phyloP scores from a whole-genome alignment of 768 basidiomycete species.

The Xanthoconium stramineum region DNA sequence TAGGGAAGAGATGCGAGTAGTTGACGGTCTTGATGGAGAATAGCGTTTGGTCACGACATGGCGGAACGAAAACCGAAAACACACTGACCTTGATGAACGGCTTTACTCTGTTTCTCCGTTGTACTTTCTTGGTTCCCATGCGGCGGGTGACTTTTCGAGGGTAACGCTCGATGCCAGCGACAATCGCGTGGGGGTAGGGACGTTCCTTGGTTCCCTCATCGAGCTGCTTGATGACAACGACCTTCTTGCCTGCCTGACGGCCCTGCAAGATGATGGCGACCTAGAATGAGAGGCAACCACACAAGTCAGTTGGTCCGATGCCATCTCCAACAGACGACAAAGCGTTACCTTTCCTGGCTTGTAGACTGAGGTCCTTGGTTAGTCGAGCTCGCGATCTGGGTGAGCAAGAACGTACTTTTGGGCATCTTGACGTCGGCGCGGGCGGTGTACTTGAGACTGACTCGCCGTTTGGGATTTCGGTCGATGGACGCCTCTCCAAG shows the following conservation, averaged over 20 bases:
- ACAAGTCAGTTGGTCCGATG: not conserved
- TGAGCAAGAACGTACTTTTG: constrained; percentile 30
- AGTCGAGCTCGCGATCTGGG: constrained; percentile 1
- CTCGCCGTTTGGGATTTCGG: constrained; percentile 10
- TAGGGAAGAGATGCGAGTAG: constrained; percentile 99
- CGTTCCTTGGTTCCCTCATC: constrained; percentile 97
- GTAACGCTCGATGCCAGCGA: constrained; percentile 98
- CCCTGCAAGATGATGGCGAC: constrained; percentile 98
- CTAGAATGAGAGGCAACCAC: constrained; percentile 33
- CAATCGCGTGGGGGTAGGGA: constrained; percentile 96
- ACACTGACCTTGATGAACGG: constrained; percentile 94
- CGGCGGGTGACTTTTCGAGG: constrained; percentile 95
- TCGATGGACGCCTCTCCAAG: constrained; percentile 14
- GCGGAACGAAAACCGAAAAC: not conserved
- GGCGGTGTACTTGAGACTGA: constrained; percentile 25
- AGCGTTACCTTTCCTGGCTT: constrained; percentile 84
- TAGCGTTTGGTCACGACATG: not conserved
- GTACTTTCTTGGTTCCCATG: constrained; percentile 95
- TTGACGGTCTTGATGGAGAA: constrained; percentile 67
- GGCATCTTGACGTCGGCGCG: constrained; percentile 41
- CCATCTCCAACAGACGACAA: not conserved
- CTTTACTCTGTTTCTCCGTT: constrained; percentile 94
- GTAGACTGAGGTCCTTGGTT: constrained; percentile 58
- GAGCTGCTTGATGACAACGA: constrained; percentile 95
- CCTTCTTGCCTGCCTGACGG: constrained; percentile 99